Percentiles rank a stretch among this genome's conserved stretches.
phyloP scores from a whole-genome alignment of 2,329 filamentous ascomycete species.

The Gaeumannomyces sp. region DNA sequence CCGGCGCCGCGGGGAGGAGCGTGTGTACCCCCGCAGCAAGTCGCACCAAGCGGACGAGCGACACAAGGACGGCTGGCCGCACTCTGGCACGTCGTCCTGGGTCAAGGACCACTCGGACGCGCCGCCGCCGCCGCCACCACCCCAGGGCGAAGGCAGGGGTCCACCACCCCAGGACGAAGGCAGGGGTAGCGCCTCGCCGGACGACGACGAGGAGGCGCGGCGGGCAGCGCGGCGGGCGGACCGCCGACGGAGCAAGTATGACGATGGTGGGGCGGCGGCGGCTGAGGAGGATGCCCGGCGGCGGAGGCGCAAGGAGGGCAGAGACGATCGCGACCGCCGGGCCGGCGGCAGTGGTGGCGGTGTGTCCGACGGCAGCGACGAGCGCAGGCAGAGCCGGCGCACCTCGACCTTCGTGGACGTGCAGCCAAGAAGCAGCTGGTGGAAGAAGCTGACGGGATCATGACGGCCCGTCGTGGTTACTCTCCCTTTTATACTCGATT shows the following conservation, averaged over 20 bases:
- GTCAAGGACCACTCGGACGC: conserved; percentile 60
- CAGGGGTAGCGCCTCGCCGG: conserved; percentile 18
- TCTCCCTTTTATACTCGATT: not conserved
- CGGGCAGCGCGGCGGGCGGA: conserved; percentile 44
- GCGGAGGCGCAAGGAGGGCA: conserved; percentile 23
- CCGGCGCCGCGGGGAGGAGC: conserved; percentile 14
- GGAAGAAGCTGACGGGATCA: conserved; percentile 46
- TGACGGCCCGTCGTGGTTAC: not conserved
- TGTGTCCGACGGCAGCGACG: conserved; percentile 28
- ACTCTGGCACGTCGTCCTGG: conserved; percentile 60
- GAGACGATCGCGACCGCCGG: conserved; percentile 9
- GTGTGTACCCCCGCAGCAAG: conserved; percentile 3
- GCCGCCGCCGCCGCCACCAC: conserved; percentile 42
- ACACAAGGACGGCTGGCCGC: conserved; percentile 46
- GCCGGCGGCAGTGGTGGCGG: not conserved
- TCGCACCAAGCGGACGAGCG: conserved; percentile 25
- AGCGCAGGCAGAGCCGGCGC: conserved; percentile 33
- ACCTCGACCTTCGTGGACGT: conserved; percentile 37
- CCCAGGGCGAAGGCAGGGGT: conserved; percentile 26
- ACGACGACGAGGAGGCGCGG: conserved; percentile 38
- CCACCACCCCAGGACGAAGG: conserved; percentile 23
- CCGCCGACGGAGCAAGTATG: conserved; percentile 38
- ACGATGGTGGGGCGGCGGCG: conserved; percentile 27
- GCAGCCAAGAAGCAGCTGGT: conserved; percentile 51
- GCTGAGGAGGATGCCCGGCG: conserved; percentile 24